A percentile compares a stretch with the other conserved stretches of the same genome.
phyloP scores from a whole-genome alignment of 495 filamentous ascomycete genomes.

The Saxophila tyrrhenica region DNA sequence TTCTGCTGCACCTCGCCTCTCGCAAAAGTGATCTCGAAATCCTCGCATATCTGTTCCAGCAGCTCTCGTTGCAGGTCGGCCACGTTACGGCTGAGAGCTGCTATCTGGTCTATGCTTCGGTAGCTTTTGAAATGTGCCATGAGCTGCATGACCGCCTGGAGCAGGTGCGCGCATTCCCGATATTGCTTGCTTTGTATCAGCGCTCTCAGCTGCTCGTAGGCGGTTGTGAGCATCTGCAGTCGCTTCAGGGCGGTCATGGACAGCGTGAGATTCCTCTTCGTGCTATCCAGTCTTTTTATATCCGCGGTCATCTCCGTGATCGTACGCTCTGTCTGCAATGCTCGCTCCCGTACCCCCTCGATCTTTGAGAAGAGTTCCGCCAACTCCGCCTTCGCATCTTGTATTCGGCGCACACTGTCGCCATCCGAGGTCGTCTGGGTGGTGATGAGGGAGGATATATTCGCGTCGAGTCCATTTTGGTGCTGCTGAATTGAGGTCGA shows the following conservation, averaged over 20 bases:
- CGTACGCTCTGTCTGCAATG: constrained; percentile 81
- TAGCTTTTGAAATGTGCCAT: constrained; percentile 99
- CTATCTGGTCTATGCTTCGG: constrained; percentile 94
- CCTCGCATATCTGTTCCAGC: constrained; percentile 93
- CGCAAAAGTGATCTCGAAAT: constrained; percentile 91
- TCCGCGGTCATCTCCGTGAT: constrained; percentile 99
- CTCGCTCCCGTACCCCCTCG: constrained; percentile 81
- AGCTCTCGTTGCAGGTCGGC: constrained; percentile 89
- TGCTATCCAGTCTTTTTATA: constrained; percentile 93
- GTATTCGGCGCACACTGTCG: constrained; percentile 79
- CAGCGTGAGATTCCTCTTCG: constrained; percentile 88
- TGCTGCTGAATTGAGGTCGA: constrained; percentile 60
- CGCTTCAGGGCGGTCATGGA: constrained; percentile 98
- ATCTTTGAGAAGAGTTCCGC: constrained; percentile 88
- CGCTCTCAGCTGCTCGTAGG: constrained; percentile 86
- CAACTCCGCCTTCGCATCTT: constrained; percentile 79
- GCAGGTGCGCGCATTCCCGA: constrained; percentile 84
- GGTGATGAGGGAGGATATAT: constrained; percentile 66
- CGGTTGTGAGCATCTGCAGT: constrained; percentile 96
- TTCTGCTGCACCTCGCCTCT: constrained; percentile 69
- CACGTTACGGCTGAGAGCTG: constrained; percentile 82
- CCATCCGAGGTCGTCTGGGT: constrained; percentile 77
- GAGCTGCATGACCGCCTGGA: constrained; percentile 93
- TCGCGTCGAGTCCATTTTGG: constrained; percentile 72
- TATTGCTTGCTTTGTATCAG: constrained; percentile 83